A percentile compares a stretch with the other conserved stretches of the same genome.
Evolutionary conservation across 257 asterid genomes (phyloP).

Genomic region (Lycium ferocissimum): DNA sequence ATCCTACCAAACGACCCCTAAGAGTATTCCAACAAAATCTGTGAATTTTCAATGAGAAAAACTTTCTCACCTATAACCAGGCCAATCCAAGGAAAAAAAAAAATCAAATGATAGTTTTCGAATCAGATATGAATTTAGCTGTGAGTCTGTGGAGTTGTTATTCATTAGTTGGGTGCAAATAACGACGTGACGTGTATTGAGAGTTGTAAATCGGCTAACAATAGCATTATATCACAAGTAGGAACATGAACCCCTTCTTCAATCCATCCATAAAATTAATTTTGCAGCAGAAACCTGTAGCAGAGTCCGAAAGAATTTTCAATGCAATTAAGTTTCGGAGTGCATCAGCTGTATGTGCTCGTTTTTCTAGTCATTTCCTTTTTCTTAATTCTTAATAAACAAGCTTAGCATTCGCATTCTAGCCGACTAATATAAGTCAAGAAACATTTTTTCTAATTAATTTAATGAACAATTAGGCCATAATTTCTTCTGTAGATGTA

Average conservation of each 20-base stretch:
- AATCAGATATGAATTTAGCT: neutral
- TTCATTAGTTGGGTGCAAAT: neutral
- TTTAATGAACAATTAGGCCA: neutral
- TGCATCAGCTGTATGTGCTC: neutral
- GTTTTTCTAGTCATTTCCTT: slow-evolving; percentile 6
- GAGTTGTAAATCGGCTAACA: neutral
- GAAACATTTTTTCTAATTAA: neutral
- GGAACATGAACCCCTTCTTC: slow-evolving; percentile 2
- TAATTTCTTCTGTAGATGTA: slow-evolving; percentile 7
- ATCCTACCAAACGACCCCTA: too few relatives aligned
- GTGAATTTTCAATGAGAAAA: neutral
- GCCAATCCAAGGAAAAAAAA: neutral
- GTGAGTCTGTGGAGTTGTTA: neutral
- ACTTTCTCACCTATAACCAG: neutral
- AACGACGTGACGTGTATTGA: neutral
- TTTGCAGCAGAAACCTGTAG: neutral
- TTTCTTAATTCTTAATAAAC: neutral
- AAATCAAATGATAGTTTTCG: neutral
- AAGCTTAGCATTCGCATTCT: neutral
- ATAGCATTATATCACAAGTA: neutral
- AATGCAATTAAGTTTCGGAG: neutral
- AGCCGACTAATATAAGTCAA: neutral
- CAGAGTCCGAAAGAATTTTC: neutral
- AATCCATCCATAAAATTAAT: neutral
- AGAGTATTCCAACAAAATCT: neutral